Base-by-base conservation (phyloP, 164 flowering plant species). In the Platanus orientalis region DNA sequence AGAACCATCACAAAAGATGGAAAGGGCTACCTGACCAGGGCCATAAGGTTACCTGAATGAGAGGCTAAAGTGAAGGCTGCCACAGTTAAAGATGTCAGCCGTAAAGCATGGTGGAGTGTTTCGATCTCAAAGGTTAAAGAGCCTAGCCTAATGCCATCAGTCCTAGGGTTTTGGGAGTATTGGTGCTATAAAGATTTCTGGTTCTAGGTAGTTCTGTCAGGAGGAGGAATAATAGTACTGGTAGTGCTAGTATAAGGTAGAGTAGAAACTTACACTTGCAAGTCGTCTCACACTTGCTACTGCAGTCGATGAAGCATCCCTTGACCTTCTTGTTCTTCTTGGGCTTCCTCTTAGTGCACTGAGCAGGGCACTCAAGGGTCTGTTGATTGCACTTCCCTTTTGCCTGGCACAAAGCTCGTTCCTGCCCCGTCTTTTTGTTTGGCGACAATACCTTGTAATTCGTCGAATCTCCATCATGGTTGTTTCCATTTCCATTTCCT, bases 221-320 rank as follows among this genome's bases (percentile, higher is more conserved):
- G 11, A 7, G 36, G 24, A 11, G 21, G 13, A 19, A 36, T 20
- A 3, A 0, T 20, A 24, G n/a, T 14, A 40, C 25, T 14, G 6
- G 6, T 4, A 62, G 26, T 23, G 27, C 26, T 12, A 52, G 12
- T 19, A 21, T 4, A 11, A 25, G 67, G 25, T 1, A n/a, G 28
- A 39, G n/a, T 44, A 16, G 6, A 5, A 2, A 24, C 84, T 80
- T 79, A 82, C 85, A 60, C 61, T 79, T 82, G 87, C 87, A 82
- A 44, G 87, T 80, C 42, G 69, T 81, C 69, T 86, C 88, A 51
- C 87, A 86, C 68, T 75, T 81, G 79, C 78, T 80, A 59, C 81
- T 71, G 69, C 88, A 82, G 69, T 84, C 74, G 3, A 82, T 58
- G 66, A 70, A 76, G 75, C 91, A 86, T n/a, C 80, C 85, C 69